Conservation (phyloP, 495 filamentous ascomycete genomes). For the Talaromyces thailandensis region DNA sequence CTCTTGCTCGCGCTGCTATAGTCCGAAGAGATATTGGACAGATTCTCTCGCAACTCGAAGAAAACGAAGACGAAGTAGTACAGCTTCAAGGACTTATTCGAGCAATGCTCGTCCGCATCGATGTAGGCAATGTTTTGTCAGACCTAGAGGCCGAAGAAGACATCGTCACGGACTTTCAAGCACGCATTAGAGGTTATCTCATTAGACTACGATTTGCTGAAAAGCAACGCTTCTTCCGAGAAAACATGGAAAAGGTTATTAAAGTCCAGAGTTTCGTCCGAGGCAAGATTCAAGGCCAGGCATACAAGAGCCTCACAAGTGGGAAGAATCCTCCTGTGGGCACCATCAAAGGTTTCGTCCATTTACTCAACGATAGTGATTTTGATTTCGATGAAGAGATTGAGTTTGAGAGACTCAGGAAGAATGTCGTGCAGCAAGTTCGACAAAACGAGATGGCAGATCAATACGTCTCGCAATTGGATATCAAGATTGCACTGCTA, state of each 20-base stretch:
- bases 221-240: constrained; percentile 78
- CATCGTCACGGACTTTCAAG: constrained; percentile 62
- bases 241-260: constrained; percentile 98
- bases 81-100: constrained; percentile 65
- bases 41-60: constrained; percentile 66
- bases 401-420: constrained; percentile 86
- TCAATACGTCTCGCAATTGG: constrained; percentile 94
- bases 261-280: constrained; percentile 97
- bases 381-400: constrained; percentile 99
- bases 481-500: constrained; percentile 96
- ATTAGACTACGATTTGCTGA: constrained; percentile 69
- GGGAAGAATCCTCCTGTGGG: constrained; percentile 97
- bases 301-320: constrained; percentile 89
- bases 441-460: constrained; percentile 95
- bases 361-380: constrained; percentile 94
- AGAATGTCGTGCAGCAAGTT: constrained; percentile 93
- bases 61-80: constrained; percentile 64
- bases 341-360: constrained; percentile 95
- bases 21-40: constrained; percentile 61
- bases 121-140: constrained; percentile 58
- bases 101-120: constrained; percentile 67
- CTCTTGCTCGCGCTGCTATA: constrained; percentile 64
- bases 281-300: constrained; percentile 88
- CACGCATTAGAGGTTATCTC: constrained; percentile 61
- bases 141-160: constrained; percentile 79